Base-by-base conservation (phyloP, 2,329 filamentous ascomycete genomes). In the Trichophyton equinum region DNA sequence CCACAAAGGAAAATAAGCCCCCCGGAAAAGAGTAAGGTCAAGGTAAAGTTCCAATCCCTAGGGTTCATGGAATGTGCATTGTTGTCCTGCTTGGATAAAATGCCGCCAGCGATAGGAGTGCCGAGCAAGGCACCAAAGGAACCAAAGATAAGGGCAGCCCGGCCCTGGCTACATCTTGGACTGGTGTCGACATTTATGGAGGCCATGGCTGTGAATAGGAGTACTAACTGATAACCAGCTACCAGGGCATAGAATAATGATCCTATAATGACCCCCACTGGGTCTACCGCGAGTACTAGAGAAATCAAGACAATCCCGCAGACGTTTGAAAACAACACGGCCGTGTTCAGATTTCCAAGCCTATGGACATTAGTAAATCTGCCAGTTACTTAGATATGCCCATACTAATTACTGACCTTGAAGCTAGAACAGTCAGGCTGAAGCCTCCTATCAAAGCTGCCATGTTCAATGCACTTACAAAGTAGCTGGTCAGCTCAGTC, bases 91-190 rank as follows among this genome's bases (percentile, higher is more conserved):
- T 81, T 77, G 2, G 72, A 71, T 15, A 70, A 68, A 8, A 86
- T 75, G 9, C 82, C 83, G 6, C 86, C 86, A 1, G 79, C 85
- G 66, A 89, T 86, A 0, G 87, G 87, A 55, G 79, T 83, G 0
- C 86, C 85, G 0, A 83, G 83, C 58, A 91, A 74, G 0, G 83
- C 85, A 3, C 84, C 86, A 36, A 90, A 73, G 4, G 49, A 53
- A 9, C 49, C 49, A 25, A 53, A 25, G 22, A 22, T 25, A 15
- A 53, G 4, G 5, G 22, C 49, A 1, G 25, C 27, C 30, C 49
- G 49, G n/a, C 13, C 27, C 13, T 33, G 49, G 27, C 49, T 30
- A 30, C 49, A 30, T 13, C 3, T 27, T 53, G 20, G 49, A 11
- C 22, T 53, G 49, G 22, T 20, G 27, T 33, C 49, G 3, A 53